These are phyloP conservation scores for Ophiocordyceps camponoti-leonardi DNA, from an alignment of 2,329 filamentous ascomycete genomes.

Conservation along the genomic window DNA sequence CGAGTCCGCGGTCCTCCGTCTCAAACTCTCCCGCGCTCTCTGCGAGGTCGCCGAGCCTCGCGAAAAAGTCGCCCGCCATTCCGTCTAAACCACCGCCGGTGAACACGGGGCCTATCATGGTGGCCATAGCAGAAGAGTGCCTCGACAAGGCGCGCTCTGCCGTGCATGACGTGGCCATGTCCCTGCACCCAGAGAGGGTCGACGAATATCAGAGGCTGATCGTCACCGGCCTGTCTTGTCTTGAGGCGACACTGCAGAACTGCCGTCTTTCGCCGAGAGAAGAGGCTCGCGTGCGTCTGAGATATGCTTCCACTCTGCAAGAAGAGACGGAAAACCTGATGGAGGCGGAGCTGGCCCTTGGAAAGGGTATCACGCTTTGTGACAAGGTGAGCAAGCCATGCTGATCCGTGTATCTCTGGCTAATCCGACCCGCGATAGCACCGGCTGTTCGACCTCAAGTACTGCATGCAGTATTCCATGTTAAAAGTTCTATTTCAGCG, in stretches of 20 bases:
- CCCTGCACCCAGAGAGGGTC: conserved; percentile 23
- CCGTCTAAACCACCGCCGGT: conserved; percentile 22
- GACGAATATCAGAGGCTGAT: conserved; percentile 57
- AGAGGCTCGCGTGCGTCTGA: conserved; percentile 51
- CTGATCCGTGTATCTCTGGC: not conserved
- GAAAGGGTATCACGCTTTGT: conserved; percentile 53
- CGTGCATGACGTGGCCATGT: conserved; percentile 27
- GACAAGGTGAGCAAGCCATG: conserved; percentile 32
- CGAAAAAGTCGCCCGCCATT: conserved; percentile 23
- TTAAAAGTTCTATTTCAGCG: conserved; percentile 53
- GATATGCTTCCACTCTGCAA: conserved; percentile 53
- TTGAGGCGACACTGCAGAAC: conserved; percentile 51
- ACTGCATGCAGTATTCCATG: conserved; percentile 59
- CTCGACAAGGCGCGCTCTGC: conserved; percentile 45
- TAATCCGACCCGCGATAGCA: conserved; percentile 12
- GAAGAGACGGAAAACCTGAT: conserved; percentile 63
- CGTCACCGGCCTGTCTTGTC: conserved; percentile 53
- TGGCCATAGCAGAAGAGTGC: conserved; percentile 62
- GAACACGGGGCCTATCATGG: conserved; percentile 41
- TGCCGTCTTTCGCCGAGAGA: conserved; percentile 42
- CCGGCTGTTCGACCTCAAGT: conserved; percentile 45
- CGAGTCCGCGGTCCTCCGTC: conserved; percentile 20
- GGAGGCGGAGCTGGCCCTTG: conserved; percentile 55
- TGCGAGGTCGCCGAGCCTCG: conserved; percentile 20
- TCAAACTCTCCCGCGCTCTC: conserved; percentile 24